phyloP scores from a whole-genome alignment of 2,329 filamentous ascomycete genomes.

The Chrysoporthe austroafricana region DNA sequence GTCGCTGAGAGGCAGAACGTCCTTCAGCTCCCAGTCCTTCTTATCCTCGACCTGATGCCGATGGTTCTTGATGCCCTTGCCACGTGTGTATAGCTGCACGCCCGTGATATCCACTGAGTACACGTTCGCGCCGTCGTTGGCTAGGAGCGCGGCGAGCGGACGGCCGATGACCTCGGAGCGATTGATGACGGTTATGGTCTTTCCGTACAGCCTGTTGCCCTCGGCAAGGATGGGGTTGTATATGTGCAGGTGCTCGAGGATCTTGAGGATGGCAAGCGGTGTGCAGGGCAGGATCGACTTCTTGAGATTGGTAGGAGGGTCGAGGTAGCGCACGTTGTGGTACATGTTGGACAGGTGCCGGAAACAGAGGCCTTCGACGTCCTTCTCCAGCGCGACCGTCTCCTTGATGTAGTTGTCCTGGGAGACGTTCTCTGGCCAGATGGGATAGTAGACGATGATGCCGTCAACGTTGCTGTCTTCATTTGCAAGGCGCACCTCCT shows the following conservation, averaged over 20 bases:
- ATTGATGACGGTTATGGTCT: conserved; percentile 96
- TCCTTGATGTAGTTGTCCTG: conserved; percentile 97
- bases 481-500: conserved; percentile 85
- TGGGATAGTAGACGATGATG: conserved; percentile 98
- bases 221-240: conserved; percentile 95
- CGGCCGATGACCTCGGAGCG: conserved; percentile 93
- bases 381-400: conserved; percentile 85
- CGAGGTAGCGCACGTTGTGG: conserved; percentile 94
- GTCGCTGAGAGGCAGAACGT: conserved; percentile 86
- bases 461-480: conserved; percentile 75
- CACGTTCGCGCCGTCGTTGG: conserved; percentile 93
- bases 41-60: conserved; percentile 88
- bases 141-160: conserved; percentile 87
- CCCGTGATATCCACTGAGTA: conserved; percentile 94
- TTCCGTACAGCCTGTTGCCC: conserved; percentile 90
- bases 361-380: conserved; percentile 94
- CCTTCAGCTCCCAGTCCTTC: conserved; percentile 75
- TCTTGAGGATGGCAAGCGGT: conserved; percentile 93
- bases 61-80: conserved; percentile 81
- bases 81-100: conserved; percentile 89
- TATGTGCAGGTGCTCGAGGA: conserved; percentile 91
- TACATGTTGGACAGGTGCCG: conserved; percentile 99
- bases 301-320: conserved; percentile 73
- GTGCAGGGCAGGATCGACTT: conserved; percentile 97
- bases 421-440: conserved; percentile 77